Evolutionary conservation across 2,329 filamentous ascomycete genomes (phyloP).

Genomic region (Fusarium veterinarium): DNA sequence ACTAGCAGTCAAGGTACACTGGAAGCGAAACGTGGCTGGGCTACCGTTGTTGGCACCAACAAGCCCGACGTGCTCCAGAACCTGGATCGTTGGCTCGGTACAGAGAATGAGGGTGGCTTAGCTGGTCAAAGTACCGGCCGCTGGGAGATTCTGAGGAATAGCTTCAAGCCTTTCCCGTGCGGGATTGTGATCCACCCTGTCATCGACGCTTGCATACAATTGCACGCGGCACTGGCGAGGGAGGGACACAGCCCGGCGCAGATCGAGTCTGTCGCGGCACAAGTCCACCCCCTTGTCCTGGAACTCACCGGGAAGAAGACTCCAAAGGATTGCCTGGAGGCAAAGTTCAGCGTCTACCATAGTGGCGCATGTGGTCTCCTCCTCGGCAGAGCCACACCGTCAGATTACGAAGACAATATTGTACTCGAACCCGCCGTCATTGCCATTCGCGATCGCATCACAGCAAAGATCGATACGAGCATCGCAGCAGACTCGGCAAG

Average conservation of each 20-base stretch:
- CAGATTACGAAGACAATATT: background rate
- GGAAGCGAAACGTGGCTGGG: slow-evolving; percentile 6
- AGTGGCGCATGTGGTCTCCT: slow-evolving; percentile 1
- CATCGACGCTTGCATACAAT: background rate
- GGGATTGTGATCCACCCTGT: background rate
- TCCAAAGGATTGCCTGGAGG: background rate
- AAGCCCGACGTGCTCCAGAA: background rate
- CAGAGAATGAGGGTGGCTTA: background rate
- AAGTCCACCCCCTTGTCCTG: background rate
- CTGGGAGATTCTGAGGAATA: slow-evolving; percentile 2
- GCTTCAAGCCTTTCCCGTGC: slow-evolving; percentile 1
- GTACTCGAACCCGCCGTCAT: background rate
- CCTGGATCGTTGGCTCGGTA: background rate
- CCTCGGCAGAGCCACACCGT: background rate
- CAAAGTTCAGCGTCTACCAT: slow-evolving; percentile 14
- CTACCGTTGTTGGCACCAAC: background rate
- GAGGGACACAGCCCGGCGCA: background rate
- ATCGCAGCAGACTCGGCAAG: background rate
- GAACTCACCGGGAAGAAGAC: slow-evolving; percentile 1
- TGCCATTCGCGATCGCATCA: background rate
- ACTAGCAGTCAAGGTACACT: background rate
- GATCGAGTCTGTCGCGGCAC: background rate
- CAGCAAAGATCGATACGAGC: background rate
- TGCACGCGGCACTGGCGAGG: background rate
- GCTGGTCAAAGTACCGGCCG: fast-evolving